Evolutionary conservation across 1,139 yeast genomes (phyloP), one percentile per base, ranked within the genome.

Genomic region (Saccharomyces hybrid): DNA sequence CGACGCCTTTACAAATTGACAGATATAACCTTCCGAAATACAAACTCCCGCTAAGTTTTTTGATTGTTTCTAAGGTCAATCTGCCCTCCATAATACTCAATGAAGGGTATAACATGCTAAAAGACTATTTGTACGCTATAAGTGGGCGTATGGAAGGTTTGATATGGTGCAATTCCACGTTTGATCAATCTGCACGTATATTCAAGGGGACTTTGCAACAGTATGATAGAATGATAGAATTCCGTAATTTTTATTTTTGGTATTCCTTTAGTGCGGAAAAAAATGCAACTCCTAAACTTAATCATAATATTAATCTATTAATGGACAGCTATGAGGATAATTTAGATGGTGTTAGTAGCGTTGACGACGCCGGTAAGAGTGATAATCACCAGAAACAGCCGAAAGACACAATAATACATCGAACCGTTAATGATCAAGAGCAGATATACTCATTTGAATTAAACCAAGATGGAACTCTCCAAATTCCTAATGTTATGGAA

Each of bases 371-470:
- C 9, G 9, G 16, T 38, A 38, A 38, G 8, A 38, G 21, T 21
- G 11, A 38, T 38, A 19, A 38, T 9, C 24, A 16, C 9, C 44
- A 19, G 9, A 38, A 38, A 38, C 44, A 38, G 11, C 24, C 44
- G 26, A 38, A 19, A 12, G 24, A 38, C 12, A 11, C 24, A 19
- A 16, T 38, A 38, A 38, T 38, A 6, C 11, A 19, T 9, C 44
- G 44, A 38, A 38, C 49, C n/a, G 26, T 14, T 2, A 28, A 55
- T 4, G 64, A 65, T 19, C 64, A 65, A 24, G 64, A 67, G 12
- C 58, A 56, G 26, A 65, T 64, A 11, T 67, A 60, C 53, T 66
- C 72, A 2, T 69, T 71, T 54, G 71, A 70, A 42, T 52, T 70
- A 3, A 58, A 61, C 48, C 58, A 59, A 29, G 63, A 60, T 50